phyloP scores from a whole-genome alignment of 2,329 filamentous ascomycete species.

The Calonectria pauciramosa region DNA sequence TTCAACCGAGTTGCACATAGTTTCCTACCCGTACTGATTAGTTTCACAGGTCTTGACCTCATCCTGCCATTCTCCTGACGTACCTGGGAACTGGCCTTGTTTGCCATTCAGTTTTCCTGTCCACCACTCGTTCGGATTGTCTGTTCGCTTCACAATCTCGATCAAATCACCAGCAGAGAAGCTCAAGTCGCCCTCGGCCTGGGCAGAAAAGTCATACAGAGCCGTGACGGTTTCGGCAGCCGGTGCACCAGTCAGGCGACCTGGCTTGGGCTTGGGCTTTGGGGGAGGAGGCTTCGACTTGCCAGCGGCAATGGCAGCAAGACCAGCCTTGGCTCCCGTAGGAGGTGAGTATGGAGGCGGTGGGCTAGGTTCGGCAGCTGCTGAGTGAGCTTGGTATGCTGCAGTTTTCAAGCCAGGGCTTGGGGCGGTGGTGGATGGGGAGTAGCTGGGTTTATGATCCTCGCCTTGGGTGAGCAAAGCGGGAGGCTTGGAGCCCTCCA shows the following conservation, averaged over 20 bases:
- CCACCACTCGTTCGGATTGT: conserved; percentile 99
- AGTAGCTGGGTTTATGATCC: conserved; percentile 42
- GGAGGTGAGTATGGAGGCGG: conserved; percentile 79
- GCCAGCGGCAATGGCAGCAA: conserved; percentile 65
- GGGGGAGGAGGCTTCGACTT: conserved; percentile 80
- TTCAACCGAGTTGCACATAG: conserved; percentile 60
- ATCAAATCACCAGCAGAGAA: conserved; percentile 92
- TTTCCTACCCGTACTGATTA: conserved; percentile 58
- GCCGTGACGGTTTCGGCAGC: conserved; percentile 86
- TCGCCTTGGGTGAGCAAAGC: conserved; percentile 67
- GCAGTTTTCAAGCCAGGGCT: conserved; percentile 46
- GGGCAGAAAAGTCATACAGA: conserved; percentile 95
- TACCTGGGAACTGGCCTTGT: conserved; percentile 95
- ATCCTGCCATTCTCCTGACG: conserved; percentile 46
- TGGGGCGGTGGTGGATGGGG: conserved; percentile 32
- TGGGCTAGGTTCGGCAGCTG: conserved; percentile 65
- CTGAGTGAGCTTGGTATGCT: conserved; percentile 52
- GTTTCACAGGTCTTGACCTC: conserved; percentile 12
- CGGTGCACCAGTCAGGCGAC: conserved; percentile 75
- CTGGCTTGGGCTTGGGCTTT: conserved; percentile 81
- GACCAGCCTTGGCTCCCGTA: conserved; percentile 54
- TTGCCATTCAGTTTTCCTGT: conserved; percentile 83
- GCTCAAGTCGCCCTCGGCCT: conserved; percentile 93
- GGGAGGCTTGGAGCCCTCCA: conserved; percentile 63
- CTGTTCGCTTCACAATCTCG: conserved; percentile 86